Evolutionary conservation across 257 asterid genomes (phyloP).

Genomic region (Solanum ahanhuiri): DNA sequence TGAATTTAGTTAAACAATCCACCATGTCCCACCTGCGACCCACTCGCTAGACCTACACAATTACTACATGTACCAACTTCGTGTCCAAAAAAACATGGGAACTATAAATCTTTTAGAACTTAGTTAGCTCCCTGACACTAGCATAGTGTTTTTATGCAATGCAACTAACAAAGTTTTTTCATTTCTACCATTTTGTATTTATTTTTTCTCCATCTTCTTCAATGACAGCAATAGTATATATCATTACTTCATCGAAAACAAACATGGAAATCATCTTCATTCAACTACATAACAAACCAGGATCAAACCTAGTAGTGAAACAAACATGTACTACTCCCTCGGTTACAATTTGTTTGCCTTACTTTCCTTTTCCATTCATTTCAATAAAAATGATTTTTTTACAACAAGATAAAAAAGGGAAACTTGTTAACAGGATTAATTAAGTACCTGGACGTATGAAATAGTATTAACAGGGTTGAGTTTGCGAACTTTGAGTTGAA

Average conservation of each 20-base stretch:
- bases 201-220: not conserved
- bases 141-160: not conserved
- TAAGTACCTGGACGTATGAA: slow-evolving; percentile 71
- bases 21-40: not conserved
- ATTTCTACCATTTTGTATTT: not conserved
- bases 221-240: not conserved
- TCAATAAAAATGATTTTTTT: not conserved
- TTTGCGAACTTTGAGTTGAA: slow-evolving; percentile 66
- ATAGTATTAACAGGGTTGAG: slow-evolving; percentile 75
- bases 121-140: not conserved
- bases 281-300: not conserved
- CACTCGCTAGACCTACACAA: not conserved
- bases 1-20: no score
- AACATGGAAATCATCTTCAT: not conserved
- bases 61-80: not conserved
- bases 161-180: not conserved
- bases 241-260: not conserved
- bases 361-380: not conserved
- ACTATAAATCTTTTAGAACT: not conserved
- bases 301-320: not conserved
- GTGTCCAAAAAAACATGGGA: not conserved
- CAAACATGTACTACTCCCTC: not conserved
- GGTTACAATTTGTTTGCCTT: not conserved
- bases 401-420: not conserved
- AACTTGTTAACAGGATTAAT: not conserved